phyloP scores from a whole-genome alignment of 257 asterid species.

The Plantago major region DNA sequence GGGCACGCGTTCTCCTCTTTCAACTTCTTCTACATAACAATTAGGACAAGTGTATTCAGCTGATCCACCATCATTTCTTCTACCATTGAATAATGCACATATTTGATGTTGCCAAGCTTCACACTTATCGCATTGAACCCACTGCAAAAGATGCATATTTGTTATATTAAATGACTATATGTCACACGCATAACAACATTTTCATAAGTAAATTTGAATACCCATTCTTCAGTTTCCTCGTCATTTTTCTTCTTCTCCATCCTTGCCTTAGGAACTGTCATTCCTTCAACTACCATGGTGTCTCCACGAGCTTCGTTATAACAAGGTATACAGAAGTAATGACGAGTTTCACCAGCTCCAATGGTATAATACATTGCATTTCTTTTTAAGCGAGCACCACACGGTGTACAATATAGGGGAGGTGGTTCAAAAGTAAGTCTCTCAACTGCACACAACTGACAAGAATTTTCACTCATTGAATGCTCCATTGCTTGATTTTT shows the following conservation, averaged over 20 bases:
- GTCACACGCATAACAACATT: conserved; percentile 4
- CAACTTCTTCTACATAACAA: conserved; percentile 84
- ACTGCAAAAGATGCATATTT: conserved; percentile 51
- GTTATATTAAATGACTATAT: conserved; percentile 16
- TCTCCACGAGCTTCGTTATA: conserved; percentile 88
- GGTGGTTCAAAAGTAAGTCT: conserved; percentile 96
- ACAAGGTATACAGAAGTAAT: conserved; percentile 86
- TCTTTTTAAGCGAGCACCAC: conserved; percentile 93
- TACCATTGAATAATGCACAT: conserved; percentile 94
- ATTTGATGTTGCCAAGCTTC: conserved; percentile 99
- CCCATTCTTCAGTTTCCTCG: conserved; percentile 98
- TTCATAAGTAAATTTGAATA: conserved; percentile 32
- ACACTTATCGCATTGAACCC: conserved; percentile 99
- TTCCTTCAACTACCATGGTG: conserved; percentile 65
- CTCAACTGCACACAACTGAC: conserved; percentile 99
- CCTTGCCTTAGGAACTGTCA: conserved; percentile 65
- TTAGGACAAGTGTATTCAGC: conserved; percentile 99
- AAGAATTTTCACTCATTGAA: conserved; percentile 85
- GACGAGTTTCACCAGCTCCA: conserved; percentile 92
- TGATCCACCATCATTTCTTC: conserved; percentile 96
- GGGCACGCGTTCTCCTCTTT: conserved; percentile 94
- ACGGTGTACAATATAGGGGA: conserved; percentile 86
- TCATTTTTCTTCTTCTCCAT: conserved; percentile 88
- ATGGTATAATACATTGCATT: conserved; percentile 85
- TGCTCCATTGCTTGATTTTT: conserved; percentile 93